These are phyloP conservation scores for Plasmopara muralis DNA, from an alignment of 352 stramenopile species.

Conservation along the genomic window DNA sequence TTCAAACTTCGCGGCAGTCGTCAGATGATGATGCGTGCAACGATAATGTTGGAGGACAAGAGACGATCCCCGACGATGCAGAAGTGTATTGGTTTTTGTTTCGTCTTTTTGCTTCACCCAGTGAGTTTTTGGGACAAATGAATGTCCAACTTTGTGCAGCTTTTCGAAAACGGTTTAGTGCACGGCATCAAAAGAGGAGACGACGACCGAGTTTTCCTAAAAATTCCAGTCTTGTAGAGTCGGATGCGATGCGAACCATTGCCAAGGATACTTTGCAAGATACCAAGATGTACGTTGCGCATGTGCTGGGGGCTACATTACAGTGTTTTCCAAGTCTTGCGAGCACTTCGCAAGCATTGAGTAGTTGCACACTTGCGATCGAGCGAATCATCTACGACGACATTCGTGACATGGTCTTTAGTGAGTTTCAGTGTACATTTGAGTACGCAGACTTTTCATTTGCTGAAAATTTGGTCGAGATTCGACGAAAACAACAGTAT, in stretches of 20 bases:
- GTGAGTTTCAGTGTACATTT: conserved; percentile 43
- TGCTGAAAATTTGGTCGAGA: conserved; percentile 36
- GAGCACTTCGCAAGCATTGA: conserved; percentile 41
- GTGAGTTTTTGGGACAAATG: conserved; percentile 55
- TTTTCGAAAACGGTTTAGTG: conserved; percentile 34
- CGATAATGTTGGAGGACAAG: background rate
- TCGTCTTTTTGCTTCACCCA: conserved; percentile 39
- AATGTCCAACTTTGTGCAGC: conserved; percentile 47
- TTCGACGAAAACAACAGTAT: conserved; percentile 43
- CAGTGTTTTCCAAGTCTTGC: conserved; percentile 53
- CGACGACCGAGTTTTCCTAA: conserved; percentile 12
- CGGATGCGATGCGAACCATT: conserved; percentile 6
- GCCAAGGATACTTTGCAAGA: conserved; percentile 54
- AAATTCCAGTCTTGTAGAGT: conserved; percentile 6
- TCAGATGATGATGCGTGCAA: background rate
- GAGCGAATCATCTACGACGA: conserved; percentile 65
- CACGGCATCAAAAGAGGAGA: conserved; percentile 20
- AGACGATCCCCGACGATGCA: conserved; percentile 24
- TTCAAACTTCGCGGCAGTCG: background rate
- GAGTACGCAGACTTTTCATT: conserved; percentile 38
- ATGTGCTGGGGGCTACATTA: conserved; percentile 49
- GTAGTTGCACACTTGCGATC: conserved; percentile 43
- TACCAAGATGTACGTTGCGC: conserved; percentile 60
- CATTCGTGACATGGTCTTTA: conserved; percentile 53
- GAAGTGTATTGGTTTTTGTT: conserved; percentile 62